Conservation (phyloP, 495 filamentous ascomycete species). For the Copromyces sp. region DNA sequence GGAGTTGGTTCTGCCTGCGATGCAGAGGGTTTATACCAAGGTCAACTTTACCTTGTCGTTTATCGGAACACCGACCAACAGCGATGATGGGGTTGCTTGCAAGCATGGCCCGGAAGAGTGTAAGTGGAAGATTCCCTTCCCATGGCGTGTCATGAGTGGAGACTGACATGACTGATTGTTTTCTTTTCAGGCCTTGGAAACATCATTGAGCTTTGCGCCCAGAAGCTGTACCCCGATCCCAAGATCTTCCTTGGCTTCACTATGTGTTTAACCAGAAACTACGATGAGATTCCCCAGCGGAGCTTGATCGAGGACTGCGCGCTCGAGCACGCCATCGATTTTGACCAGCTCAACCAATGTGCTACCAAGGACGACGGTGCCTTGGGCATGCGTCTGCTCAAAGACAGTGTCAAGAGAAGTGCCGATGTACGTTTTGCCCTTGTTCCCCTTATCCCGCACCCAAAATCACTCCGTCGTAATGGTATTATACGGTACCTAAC, state of each 20-base stretch:
- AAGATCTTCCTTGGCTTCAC: conserved; percentile 84
- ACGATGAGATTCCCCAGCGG: conserved; percentile 60
- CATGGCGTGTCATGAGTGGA: neutral
- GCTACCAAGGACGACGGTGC: conserved; percentile 51
- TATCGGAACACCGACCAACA: conserved; percentile 58
- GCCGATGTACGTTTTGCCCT: conserved; percentile 26
- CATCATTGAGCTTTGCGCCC: conserved; percentile 87
- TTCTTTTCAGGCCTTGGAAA: conserved; percentile 58
- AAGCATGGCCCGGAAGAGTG: conserved; percentile 83
- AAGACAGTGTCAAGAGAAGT: conserved; percentile 64
- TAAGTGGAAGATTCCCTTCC: conserved; percentile 5
- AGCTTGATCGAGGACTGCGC: conserved; percentile 74
- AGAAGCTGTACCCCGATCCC: conserved; percentile 66
- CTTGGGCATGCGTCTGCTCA: conserved; percentile 54
- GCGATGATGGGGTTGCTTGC: conserved; percentile 62
- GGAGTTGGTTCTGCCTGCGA: conserved; percentile 72
- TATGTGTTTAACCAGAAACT: conserved; percentile 71
- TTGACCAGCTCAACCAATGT: conserved; percentile 73
- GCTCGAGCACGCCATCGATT: conserved; percentile 78
- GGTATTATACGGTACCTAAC: neutral
- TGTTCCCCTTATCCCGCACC: neutral
- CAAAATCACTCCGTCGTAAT: neutral
- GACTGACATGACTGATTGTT: neutral
- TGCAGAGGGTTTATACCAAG: conserved; percentile 70
- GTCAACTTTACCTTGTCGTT: conserved; percentile 87